Evolutionary conservation across 2,329 filamentous ascomycete genomes (phyloP).

Genomic region (Aureobasidium pullulans): DNA sequence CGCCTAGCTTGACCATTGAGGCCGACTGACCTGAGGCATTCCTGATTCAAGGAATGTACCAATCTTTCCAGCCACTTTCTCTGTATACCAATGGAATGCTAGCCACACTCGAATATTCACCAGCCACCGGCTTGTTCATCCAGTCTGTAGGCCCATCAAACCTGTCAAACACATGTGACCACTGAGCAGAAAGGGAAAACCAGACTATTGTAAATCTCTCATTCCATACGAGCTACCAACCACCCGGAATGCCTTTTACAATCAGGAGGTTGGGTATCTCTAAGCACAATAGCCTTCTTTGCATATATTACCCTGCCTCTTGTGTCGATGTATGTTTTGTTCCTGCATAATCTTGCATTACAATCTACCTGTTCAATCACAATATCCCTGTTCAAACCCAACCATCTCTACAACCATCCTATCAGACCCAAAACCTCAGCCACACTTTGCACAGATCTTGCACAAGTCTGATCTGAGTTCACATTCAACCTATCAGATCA

Average conservation of each 20-base stretch:
- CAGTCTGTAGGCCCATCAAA: neutral
- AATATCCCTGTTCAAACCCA: conserved; percentile 1
- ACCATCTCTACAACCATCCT: neutral
- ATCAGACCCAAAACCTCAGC: neutral
- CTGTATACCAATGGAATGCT: conserved; percentile 2
- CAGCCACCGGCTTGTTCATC: neutral
- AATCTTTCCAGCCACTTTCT: neutral
- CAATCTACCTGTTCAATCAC: neutral
- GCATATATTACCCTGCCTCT: conserved; percentile 13
- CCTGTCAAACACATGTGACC: neutral
- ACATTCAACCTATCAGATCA: neutral
- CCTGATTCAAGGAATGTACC: neutral
- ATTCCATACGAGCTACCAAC: conserved; percentile 13
- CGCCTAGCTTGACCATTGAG: neutral
- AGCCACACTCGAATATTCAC: neutral
- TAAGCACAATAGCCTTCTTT: neutral
- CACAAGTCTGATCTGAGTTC: neutral
- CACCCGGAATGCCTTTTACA: conserved; percentile 5
- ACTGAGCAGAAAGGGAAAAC: neutral
- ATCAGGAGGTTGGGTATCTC: neutral
- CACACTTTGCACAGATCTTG: conserved; percentile 3
- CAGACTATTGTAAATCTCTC: conserved; percentile 12
- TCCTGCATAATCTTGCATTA: conserved; percentile 10
- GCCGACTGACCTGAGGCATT: neutral
- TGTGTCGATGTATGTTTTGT: conserved; percentile 4